Percentiles rank a stretch among this genome's conserved stretches.
phyloP scores from a whole-genome alignment of 2,329 filamentous ascomycete genomes.

The Fusarium citri region DNA sequence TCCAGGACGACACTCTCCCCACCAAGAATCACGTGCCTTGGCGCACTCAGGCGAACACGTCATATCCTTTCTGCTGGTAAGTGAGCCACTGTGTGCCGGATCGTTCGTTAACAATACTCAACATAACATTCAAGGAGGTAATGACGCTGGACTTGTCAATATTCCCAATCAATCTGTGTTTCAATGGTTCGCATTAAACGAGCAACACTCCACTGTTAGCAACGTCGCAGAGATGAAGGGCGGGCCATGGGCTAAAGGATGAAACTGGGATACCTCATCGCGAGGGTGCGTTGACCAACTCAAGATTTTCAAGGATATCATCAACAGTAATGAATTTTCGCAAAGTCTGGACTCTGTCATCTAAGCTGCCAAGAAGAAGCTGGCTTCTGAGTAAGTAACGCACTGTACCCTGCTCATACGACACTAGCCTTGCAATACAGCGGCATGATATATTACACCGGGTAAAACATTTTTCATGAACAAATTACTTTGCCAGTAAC shows the following conservation, averaged over 20 bases:
- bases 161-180: conserved; percentile 17
- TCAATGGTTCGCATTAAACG: conserved; percentile 11
- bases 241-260: conserved; percentile 6
- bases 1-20: too few species aligned
- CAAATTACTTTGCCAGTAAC: too few species aligned
- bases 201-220: neutral
- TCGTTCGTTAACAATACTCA: too few species aligned
- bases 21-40: too few species aligned
- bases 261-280: conserved; percentile 1
- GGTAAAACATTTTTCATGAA: neutral
- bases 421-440: neutral
- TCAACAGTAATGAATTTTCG: neutral
- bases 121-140: neutral
- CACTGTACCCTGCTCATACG: too few species aligned
- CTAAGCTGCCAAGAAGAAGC: conserved; percentile 7
- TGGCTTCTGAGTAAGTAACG: neutral
- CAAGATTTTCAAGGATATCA: neutral
- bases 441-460: conserved; percentile 23
- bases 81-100: neutral
- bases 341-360: neutral
- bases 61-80: conserved; percentile 7
- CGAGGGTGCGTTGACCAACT: conserved; percentile 5
- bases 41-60: conserved; percentile 2
- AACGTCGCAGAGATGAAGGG: conserved; percentile 3
- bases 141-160: conserved; percentile 19